phyloP scores from a whole-genome alignment of 768 basidiomycete species.

The Clitopilus passeckerianus region DNA sequence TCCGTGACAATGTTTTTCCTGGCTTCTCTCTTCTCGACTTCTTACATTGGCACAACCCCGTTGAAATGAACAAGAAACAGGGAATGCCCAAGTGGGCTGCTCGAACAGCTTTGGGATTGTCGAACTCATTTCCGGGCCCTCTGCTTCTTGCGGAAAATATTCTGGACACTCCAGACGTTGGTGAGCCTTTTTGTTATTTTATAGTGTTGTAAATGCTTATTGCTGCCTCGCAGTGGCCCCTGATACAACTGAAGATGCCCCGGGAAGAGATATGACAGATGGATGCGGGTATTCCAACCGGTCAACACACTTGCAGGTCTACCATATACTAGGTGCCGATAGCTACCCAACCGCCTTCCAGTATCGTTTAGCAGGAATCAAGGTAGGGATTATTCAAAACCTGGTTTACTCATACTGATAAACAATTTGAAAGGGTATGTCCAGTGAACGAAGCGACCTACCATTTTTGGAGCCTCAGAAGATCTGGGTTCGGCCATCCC shows the following conservation, averaged over 20 bases:
- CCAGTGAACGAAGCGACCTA: constrained; percentile 8
- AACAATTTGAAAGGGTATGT: constrained; percentile 26
- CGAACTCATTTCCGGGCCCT: constrained; percentile 58
- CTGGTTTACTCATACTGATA: not conserved
- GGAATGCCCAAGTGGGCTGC: constrained; percentile 65
- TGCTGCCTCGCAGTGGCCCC: not conserved
- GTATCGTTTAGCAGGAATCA: constrained; percentile 41
- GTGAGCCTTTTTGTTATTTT: constrained; percentile 25
- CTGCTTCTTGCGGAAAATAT: constrained; percentile 32
- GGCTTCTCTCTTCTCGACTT: constrained; percentile 38
- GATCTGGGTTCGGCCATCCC: constrained; percentile 34
- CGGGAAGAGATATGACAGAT: constrained; percentile 47
- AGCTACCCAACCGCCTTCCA: constrained; percentile 44
- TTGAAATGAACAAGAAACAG: constrained; percentile 42
- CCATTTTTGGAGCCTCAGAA: constrained; percentile 15
- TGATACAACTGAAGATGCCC: constrained; percentile 17
- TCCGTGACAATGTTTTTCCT: constrained; percentile 5
- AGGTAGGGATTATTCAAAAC: constrained; percentile 23
- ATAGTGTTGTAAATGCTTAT: not conserved
- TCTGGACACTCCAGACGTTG: constrained; percentile 36
- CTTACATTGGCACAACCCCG: constrained; percentile 50
- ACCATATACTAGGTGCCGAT: constrained; percentile 28
- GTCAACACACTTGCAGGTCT: constrained; percentile 26
- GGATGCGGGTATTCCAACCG: constrained; percentile 46
- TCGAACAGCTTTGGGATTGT: constrained; percentile 57